Base-by-base conservation (phyloP, 345 rosid species). In the Mallotus nudiflorus region DNA sequence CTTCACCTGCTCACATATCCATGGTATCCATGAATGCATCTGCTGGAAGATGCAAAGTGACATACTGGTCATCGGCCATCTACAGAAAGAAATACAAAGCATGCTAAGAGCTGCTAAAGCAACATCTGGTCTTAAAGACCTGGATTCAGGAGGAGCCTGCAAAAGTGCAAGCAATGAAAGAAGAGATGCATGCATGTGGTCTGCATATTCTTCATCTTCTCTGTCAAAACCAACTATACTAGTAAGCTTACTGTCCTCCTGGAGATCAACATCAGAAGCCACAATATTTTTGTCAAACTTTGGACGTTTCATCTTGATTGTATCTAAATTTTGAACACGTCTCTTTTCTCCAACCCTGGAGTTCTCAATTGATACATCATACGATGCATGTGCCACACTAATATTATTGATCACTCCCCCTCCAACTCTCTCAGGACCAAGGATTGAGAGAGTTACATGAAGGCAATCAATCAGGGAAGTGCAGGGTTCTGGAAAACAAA, bases 1-100 rank as follows among this genome's bases (percentile, higher is more conserved):
- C 78, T n/a, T n/a, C n/a, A 94, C 97, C 95, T 85, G 86, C 68
- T 85, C 88, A 75, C 78, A 78, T 79, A 91, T 84, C 96, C 96
- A 90, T 19, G 91, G 91, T 64, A 90, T 84, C 97, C 97, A 91
- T 40, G 81, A 76, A 73, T 50, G 74, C 91, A 90, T 82, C 75
- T 77, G 85, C 42, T 44, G 80, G 79, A 85, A 86, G 81, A 89
- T 89, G 85, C 73, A 52, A 56, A 58, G 66, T 71, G 88, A 85
- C 80, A 91, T 68, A 62, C 73, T 72, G 62, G 88, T 82, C 68
- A 73, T 66, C 66, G 93, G 88, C 73, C 76, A 79, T 76, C 76
- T 81, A 76, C 73, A 86, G 83, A 87, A 91, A 72, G 90, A 87
- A 84, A 81, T 77, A 70, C 91, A 82, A 74, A 94, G 91, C 84